Percentiles rank a stretch among this genome's conserved stretches.
Evolutionary conservation across 805 yeast species (phyloP).

Genomic region (Wickerhamomyces queroliae): DNA sequence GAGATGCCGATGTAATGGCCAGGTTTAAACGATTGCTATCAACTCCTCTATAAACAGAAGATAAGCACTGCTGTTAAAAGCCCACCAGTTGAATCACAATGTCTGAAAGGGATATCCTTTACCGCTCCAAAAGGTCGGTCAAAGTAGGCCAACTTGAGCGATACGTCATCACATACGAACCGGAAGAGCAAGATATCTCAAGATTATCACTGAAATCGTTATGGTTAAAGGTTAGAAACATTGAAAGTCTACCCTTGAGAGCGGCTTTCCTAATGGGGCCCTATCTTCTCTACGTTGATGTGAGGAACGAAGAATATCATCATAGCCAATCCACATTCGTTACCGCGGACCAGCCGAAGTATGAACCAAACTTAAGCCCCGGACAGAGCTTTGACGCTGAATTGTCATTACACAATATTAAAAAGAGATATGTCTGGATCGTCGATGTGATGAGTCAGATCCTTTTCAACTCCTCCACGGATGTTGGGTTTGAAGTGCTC

Average conservation of each 20-base stretch:
- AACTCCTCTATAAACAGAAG: too few relatives aligned
- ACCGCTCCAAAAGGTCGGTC: constrained; percentile 36
- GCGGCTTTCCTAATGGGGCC: constrained; percentile 80
- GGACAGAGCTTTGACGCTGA: constrained; percentile 59
- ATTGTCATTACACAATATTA: constrained; percentile 57
- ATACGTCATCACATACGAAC: constrained; percentile 44
- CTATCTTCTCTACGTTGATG: constrained; percentile 65
- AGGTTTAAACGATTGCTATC: too few relatives aligned
- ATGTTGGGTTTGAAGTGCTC: constrained; percentile 55
- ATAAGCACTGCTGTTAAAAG: too few relatives aligned
- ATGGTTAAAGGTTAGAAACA: constrained; percentile 57
- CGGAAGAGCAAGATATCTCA: constrained; percentile 24
- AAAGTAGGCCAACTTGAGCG: constrained; percentile 59
- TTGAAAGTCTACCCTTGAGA: constrained; percentile 52
- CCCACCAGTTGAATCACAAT: too few relatives aligned
- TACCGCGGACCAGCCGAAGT: constrained; percentile 74
- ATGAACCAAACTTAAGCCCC: constrained; percentile 66
- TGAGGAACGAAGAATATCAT: constrained; percentile 49
- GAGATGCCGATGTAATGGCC: too few relatives aligned
- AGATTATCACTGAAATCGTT: constrained; percentile 26
- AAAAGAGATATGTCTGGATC: constrained; percentile 55
- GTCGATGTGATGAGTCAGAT: constrained; percentile 71
- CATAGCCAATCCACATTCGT: constrained; percentile 46
- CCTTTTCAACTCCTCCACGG: constrained; percentile 56
- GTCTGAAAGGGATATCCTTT: constrained; percentile 19